phyloP scores from a whole-genome alignment of 257 asterid species.

The Cinchona pubescens region DNA sequence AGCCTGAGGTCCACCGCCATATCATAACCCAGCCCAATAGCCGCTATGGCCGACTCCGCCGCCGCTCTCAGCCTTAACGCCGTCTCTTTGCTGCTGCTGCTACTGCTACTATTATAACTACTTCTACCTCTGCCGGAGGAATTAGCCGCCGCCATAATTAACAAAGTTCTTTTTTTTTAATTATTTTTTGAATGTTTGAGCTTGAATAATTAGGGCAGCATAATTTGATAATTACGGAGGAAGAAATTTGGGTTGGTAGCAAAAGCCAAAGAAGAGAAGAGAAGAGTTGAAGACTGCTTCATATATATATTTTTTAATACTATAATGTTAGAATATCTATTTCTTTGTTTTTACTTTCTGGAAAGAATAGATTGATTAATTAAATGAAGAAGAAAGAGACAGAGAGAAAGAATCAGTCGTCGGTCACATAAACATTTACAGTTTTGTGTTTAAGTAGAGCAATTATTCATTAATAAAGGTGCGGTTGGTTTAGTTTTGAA shows the following conservation, averaged over 20 bases:
- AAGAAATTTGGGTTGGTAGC: no score
- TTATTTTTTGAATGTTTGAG: neutral
- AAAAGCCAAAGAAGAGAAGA: neutral
- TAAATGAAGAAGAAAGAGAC: no score
- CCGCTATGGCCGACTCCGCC: conserved; percentile 63
- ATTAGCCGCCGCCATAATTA: conserved; percentile 5
- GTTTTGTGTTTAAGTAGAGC: no score
- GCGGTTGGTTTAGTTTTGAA: neutral
- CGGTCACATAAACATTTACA: no score
- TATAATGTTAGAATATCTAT: neutral
- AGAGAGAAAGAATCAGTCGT: neutral
- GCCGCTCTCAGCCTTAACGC: conserved; percentile 59
- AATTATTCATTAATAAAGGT: no score
- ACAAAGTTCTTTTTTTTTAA: neutral
- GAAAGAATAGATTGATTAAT: no score
- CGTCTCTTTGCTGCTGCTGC: conserved; percentile 48
- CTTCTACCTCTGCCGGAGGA: no score
- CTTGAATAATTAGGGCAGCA: neutral
- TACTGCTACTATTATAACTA: neutral
- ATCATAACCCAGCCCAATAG: conserved; percentile 68
- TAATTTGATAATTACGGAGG: no score
- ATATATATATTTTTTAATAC: no score
- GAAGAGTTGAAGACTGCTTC: neutral
- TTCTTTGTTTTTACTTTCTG: neutral
- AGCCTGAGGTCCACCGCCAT: conserved; percentile 41